These are phyloP conservation scores for Ascochyta lentis DNA, from an alignment of 2,329 filamentous ascomycete genomes.

Conservation along the genomic window DNA sequence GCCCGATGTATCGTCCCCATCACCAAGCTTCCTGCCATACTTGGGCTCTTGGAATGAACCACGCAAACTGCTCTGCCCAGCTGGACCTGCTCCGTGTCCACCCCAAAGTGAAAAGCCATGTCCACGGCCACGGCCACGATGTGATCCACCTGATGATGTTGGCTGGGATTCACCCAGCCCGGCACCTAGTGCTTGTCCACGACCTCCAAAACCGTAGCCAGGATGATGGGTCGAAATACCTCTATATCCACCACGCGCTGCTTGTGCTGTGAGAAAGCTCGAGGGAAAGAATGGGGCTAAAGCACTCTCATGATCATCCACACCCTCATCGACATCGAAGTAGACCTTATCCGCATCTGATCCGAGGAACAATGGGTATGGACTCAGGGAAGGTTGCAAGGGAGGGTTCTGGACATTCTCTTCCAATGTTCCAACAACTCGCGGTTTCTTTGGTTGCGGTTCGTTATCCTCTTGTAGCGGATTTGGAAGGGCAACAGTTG, in stretches of 20 bases:
- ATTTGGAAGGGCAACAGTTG: constrained; percentile 1
- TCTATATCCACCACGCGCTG: background rate
- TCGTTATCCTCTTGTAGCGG: background rate
- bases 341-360: background rate
- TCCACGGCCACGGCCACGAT: background rate
- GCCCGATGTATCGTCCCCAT: background rate
- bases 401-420: background rate
- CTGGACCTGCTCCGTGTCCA: background rate
- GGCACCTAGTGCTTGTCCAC: constrained; percentile 2
- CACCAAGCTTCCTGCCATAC: background rate
- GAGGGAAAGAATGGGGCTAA: background rate
- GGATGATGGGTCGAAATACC: background rate
- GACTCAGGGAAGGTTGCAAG: background rate
- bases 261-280: background rate
- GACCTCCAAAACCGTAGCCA: background rate
- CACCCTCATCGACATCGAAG: background rate
- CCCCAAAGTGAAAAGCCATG: background rate
- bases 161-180: background rate
- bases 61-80: background rate
- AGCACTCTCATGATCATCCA: background rate
- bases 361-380: background rate
- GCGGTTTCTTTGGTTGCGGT: constrained; percentile 5
- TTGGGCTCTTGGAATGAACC: background rate
- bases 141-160: background rate
- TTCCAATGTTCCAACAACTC: background rate